A percentile compares a stretch with the other conserved stretches of the same genome.
Evolutionary conservation across 2,329 filamentous ascomycete genomes (phyloP).

Genomic region (Trichocomaceae sp.): DNA sequence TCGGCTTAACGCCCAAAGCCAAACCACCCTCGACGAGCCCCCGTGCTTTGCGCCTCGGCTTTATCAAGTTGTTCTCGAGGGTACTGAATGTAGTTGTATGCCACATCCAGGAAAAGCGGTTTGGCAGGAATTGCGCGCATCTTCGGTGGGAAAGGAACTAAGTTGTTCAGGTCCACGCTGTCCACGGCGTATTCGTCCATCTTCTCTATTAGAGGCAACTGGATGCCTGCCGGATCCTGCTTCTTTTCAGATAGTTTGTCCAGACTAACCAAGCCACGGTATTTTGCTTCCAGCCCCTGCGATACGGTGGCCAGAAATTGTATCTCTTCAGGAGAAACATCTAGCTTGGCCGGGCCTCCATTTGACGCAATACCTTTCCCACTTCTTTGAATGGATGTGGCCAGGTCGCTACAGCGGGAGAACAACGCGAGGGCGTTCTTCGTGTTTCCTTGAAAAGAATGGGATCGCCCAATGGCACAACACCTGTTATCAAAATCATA

Average conservation of each 20-base stretch:
- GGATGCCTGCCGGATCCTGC: constrained; percentile 33
- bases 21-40: constrained; percentile 69
- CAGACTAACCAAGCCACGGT: constrained; percentile 79
- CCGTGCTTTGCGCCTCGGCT: constrained; percentile 28
- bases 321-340: constrained; percentile 56
- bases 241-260: constrained; percentile 54
- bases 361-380: constrained; percentile 38
- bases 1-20: constrained; percentile 52
- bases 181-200: constrained; percentile 67
- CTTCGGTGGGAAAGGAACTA: constrained; percentile 82
- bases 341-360: constrained; percentile 57
- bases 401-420: constrained; percentile 61
- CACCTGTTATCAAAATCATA: constrained; percentile 46
- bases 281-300: constrained; percentile 66
- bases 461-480: constrained; percentile 77
- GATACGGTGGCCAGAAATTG: constrained; percentile 57
- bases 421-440: constrained; percentile 81
- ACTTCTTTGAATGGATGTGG: constrained; percentile 45
- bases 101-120: constrained; percentile 90
- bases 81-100: constrained; percentile 97
- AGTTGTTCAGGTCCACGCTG: constrained; percentile 66
- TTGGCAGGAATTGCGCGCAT: constrained; percentile 82
- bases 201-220: constrained; percentile 63
- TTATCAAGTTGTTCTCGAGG: constrained; percentile 52
- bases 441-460: constrained; percentile 64